Evolutionary conservation across 176 grass and related monocot genomes (phyloP).

Genomic region (Otatea glauca): DNA sequence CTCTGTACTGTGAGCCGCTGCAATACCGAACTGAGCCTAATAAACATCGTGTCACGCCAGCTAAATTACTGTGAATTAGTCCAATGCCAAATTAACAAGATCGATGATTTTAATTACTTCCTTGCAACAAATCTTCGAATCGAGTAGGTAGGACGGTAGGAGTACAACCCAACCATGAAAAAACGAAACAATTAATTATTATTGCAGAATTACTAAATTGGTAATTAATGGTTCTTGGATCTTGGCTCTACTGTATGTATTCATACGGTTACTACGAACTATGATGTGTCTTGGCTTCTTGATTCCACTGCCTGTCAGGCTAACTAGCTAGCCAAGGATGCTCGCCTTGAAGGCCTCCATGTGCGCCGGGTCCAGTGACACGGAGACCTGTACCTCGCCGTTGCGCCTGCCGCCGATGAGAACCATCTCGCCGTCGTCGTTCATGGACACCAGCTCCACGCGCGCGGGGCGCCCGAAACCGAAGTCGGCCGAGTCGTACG

Average conservation of each 20-base stretch:
- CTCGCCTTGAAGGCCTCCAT: conserved; percentile 50
- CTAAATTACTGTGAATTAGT: neutral
- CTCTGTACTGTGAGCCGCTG: no score
- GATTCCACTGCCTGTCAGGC: neutral
- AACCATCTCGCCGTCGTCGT: conserved; percentile 59
- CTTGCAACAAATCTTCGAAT: neutral
- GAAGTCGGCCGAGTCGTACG: conserved; percentile 54
- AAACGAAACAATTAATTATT: neutral
- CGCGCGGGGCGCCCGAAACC: conserved; percentile 53
- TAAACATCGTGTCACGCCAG: no score
- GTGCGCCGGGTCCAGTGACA: conserved; percentile 43
- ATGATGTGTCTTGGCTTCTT: neutral
- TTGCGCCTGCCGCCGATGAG: conserved; percentile 31
- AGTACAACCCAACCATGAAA: neutral
- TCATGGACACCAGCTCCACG: conserved; percentile 65
- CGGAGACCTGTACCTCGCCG: conserved; percentile 51
- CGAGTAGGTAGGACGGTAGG: neutral
- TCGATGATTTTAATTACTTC: neutral
- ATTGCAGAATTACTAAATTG: neutral
- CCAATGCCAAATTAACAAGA: neutral
- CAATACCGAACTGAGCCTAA: neutral
- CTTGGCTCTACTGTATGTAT: neutral
- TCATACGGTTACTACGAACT: neutral
- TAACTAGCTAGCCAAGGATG: neutral
- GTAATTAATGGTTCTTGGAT: neutral